Conservation (phyloP, 257 asterid species). For the Galeopsis tetrahit region DNA sequence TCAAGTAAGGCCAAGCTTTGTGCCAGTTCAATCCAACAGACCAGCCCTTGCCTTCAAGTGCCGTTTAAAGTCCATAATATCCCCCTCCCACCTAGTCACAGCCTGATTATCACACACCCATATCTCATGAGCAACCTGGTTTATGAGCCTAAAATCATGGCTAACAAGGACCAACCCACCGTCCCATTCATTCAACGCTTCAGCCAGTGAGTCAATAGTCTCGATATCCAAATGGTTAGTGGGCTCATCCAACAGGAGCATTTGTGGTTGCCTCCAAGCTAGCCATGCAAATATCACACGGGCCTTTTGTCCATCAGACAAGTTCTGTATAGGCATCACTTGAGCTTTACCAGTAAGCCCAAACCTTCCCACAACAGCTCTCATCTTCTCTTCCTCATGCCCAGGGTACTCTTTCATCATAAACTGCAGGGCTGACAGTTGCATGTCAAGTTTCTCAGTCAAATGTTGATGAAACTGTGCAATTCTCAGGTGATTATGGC, state of each 20-base stretch:
- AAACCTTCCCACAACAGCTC: slow-evolving; percentile 84
- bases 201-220: slow-evolving; percentile 94
- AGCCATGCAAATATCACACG: slow-evolving; percentile 97
- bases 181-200: slow-evolving; percentile 96
- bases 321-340: slow-evolving; percentile 89
- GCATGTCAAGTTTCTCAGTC: slow-evolving; percentile 88
- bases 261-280: slow-evolving; percentile 88
- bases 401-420: slow-evolving; percentile 93
- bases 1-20: slow-evolving; percentile 22
- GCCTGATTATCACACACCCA: slow-evolving; percentile 95
- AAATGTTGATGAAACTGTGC: slow-evolving; percentile 96
- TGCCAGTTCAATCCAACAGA: slow-evolving; percentile 41
- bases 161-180: slow-evolving; percentile 98
- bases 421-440: slow-evolving; percentile 70
- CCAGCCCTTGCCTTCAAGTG: slow-evolving; percentile 82
- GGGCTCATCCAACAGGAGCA: slow-evolving; percentile 92
- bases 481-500: slow-evolving; percentile 90
- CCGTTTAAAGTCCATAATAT: slow-evolving; percentile 89
- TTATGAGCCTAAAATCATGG: slow-evolving; percentile 95
- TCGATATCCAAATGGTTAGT: slow-evolving; percentile 97
- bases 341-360: slow-evolving; percentile 96
- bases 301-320: slow-evolving; percentile 91
- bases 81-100: slow-evolving; percentile 89
- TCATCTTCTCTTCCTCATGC: slow-evolving; percentile 90
- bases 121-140: slow-evolving; percentile 97